phyloP scores from a whole-genome alignment of 2,329 filamentous ascomycete species.

The Pyrenophora teres region DNA sequence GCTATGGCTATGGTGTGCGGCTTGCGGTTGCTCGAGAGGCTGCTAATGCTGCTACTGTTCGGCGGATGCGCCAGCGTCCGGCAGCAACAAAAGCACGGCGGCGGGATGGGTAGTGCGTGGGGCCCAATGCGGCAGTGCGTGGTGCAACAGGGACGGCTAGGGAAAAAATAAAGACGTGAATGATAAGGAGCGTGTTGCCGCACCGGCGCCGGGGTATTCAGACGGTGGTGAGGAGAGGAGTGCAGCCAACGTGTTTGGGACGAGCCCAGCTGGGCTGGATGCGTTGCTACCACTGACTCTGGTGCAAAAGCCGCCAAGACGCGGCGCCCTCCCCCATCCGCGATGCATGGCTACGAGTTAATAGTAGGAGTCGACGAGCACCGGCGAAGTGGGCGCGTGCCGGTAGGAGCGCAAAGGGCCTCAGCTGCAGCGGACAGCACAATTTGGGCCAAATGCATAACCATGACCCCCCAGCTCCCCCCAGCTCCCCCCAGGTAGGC shows the following conservation, averaged over 20 bases:
- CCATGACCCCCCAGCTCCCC: not conserved
- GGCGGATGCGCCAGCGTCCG: slow-evolving; percentile 5
- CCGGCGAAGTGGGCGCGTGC: slow-evolving; percentile 15
- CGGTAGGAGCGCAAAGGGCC: slow-evolving; percentile 17
- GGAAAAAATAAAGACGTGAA: slow-evolving; percentile 11
- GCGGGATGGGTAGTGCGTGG: slow-evolving; percentile 6
- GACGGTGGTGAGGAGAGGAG: slow-evolving; percentile 25
- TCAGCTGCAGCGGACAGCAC: slow-evolving; percentile 1
- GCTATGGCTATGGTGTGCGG: not conserved
- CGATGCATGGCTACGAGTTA: slow-evolving; percentile 7
- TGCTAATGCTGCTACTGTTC: not conserved
- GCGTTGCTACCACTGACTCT: slow-evolving; percentile 13
- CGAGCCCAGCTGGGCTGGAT: slow-evolving; percentile 14
- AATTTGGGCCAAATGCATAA: slow-evolving; percentile 18
- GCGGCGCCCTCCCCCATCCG: slow-evolving; percentile 20
- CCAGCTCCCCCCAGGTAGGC: not conserved
- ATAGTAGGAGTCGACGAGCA: not conserved
- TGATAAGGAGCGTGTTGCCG: slow-evolving; percentile 19
- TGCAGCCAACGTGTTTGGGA: slow-evolving; percentile 23
- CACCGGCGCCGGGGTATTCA: slow-evolving; percentile 11
- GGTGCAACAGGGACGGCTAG: not conserved
- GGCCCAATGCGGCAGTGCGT: not conserved
- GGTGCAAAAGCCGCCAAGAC: slow-evolving; percentile 11
- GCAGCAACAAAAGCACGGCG: slow-evolving; percentile 4
- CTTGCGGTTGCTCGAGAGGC: not conserved